phyloP scores from a whole-genome alignment of 2,329 filamentous ascomycete genomes.

The Curvularia hawaiiensis region DNA sequence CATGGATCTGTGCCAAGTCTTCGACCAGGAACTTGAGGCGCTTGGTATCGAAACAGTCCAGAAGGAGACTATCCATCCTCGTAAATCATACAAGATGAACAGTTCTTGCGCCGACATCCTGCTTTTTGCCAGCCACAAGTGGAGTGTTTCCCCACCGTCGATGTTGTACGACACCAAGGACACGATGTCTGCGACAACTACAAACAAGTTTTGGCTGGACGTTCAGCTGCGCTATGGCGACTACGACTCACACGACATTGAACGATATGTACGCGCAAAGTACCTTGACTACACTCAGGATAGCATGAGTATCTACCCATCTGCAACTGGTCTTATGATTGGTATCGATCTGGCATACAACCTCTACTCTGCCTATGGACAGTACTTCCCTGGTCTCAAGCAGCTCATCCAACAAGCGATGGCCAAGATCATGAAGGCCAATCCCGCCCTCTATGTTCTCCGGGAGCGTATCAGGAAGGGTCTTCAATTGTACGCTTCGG shows the following conservation, averaged over 20 bases:
- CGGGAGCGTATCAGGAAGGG: slow-evolving; percentile 98
- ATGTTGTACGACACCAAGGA: slow-evolving; percentile 97
- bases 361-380: slow-evolving; percentile 95
- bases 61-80: slow-evolving; percentile 97
- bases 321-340: slow-evolving; percentile 95
- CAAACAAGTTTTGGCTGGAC: slow-evolving; percentile 99
- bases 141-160: slow-evolving; percentile 95
- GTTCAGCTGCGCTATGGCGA: slow-evolving; percentile 96
- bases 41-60: slow-evolving; percentile 96
- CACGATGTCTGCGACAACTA: slow-evolving; percentile 88
- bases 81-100: slow-evolving; percentile 99
- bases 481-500: slow-evolving; percentile 95
- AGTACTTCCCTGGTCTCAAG: slow-evolving; percentile 98
- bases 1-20: slow-evolving; percentile 98
- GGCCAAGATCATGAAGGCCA: slow-evolving; percentile 99
- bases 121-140: slow-evolving; percentile 96
- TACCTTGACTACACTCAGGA: slow-evolving; percentile 99
- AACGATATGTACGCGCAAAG: slow-evolving; percentile 95
- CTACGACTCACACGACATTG: slow-evolving; percentile 98
- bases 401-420: slow-evolving; percentile 95
- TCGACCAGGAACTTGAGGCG: slow-evolving; percentile 95
- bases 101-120: slow-evolving; percentile 97
- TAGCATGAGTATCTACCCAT: slow-evolving; percentile 98
- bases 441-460: slow-evolving; percentile 93
- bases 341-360: slow-evolving; percentile 98